phyloP scores from a whole-genome alignment of 2,329 filamentous ascomycete species.

The Sporothrix phasma region DNA sequence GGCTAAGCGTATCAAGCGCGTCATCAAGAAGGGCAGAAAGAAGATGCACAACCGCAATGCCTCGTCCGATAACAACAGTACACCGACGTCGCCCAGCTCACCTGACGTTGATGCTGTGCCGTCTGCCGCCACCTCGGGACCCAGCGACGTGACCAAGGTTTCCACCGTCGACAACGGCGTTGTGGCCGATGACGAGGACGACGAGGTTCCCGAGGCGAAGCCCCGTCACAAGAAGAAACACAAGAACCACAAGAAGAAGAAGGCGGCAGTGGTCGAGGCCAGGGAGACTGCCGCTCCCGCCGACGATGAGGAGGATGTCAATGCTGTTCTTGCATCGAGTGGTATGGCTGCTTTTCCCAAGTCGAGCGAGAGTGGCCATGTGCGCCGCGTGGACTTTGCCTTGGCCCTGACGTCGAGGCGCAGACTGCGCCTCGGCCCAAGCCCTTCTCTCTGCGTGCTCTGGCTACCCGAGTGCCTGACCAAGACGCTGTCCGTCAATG shows the following conservation, averaged over 20 bases:
- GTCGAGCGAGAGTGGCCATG: slow-evolving; percentile 15
- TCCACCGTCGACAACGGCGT: not conserved
- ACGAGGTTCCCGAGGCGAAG: slow-evolving; percentile 15
- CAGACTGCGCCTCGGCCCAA: slow-evolving; percentile 26
- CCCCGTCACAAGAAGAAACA: slow-evolving; percentile 26
- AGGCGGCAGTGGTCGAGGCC: not conserved
- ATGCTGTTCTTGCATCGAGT: not conserved
- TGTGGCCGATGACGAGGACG: slow-evolving; percentile 21
- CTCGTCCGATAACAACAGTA: slow-evolving; percentile 28
- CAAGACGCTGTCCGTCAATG: slow-evolving; percentile 49
- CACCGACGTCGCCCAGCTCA: not conserved
- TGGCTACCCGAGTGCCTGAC: slow-evolving; percentile 37
- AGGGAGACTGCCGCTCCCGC: not conserved
- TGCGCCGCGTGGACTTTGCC: slow-evolving; percentile 36
- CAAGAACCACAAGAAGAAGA: slow-evolving; percentile 25
- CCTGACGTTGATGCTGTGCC: not conserved
- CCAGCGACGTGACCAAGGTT: not conserved
- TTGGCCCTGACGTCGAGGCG: slow-evolving; percentile 26
- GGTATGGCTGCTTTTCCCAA: not conserved
- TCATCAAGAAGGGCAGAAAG: slow-evolving; percentile 43
- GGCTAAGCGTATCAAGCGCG: slow-evolving; percentile 54
- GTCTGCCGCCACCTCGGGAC: not conserved
- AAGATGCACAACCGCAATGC: slow-evolving; percentile 44
- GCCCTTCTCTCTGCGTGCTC: slow-evolving; percentile 30
- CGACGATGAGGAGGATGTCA: not conserved